A percentile compares a stretch with the other conserved stretches of the same genome.
Evolutionary conservation across 768 basidiomycete species (phyloP).

Genomic region (Lenzites betulinus): DNA sequence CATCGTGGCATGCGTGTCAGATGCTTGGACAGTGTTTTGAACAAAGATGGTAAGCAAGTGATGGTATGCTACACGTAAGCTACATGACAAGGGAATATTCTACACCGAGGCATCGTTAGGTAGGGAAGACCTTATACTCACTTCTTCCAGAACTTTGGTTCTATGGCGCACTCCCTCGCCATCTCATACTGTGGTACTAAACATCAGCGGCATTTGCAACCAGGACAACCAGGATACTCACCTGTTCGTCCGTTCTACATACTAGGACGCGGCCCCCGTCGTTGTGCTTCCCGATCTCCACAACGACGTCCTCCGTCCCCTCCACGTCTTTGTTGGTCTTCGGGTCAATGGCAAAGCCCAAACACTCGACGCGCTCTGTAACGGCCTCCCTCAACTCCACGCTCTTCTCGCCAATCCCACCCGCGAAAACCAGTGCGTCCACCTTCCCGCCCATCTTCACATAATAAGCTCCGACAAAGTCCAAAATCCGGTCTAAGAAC

Average conservation of each 20-base stretch:
- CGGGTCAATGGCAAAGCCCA: conserved; percentile 62
- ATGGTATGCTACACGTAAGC: too few relatives aligned
- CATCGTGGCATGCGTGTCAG: not conserved
- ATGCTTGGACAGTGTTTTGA: too few relatives aligned
- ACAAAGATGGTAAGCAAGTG: too few relatives aligned
- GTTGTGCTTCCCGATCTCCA: conserved; percentile 45
- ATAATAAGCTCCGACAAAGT: conserved; percentile 74
- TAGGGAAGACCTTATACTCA: not conserved
- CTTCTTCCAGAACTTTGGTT: conserved; percentile 29
- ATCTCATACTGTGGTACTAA: conserved; percentile 39
- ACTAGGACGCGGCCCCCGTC: conserved; percentile 47
- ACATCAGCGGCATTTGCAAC: not conserved
- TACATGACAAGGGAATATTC: too few relatives aligned
- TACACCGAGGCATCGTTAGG: too few relatives aligned
- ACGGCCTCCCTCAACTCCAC: conserved; percentile 61
- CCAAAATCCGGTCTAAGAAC: conserved; percentile 73
- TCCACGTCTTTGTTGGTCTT: conserved; percentile 47
- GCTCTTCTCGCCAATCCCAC: conserved; percentile 85
- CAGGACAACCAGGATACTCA: conserved; percentile 24
- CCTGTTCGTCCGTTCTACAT: conserved; percentile 71
- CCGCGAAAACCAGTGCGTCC: conserved; percentile 83
- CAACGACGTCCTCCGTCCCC: conserved; percentile 40
- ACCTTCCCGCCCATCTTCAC: conserved; percentile 67
- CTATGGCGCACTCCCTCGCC: conserved; percentile 42
- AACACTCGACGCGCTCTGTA: conserved; percentile 50